Evolutionary conservation across 768 basidiomycete genomes (phyloP).

Genomic region (Fibroporia radiculosa): DNA sequence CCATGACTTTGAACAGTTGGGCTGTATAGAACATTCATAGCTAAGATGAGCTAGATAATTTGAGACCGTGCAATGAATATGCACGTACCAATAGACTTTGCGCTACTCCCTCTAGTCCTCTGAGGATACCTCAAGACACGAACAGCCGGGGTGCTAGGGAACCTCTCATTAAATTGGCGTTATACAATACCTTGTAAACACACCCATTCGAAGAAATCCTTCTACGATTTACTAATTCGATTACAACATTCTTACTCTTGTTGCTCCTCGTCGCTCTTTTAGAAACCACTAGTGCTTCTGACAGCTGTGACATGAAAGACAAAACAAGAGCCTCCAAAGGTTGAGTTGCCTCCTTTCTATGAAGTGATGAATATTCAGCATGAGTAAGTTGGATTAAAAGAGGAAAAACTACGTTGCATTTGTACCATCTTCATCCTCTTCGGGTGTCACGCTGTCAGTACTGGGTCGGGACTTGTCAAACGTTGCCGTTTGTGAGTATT

Average conservation of each 20-base stretch:
- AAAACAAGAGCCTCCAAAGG: constrained; percentile 14
- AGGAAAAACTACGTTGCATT: too few species aligned
- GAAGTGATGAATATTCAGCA: too few species aligned
- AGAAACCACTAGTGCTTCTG: constrained; percentile 5
- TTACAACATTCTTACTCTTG: constrained; percentile 21
- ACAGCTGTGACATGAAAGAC: constrained; percentile 17
- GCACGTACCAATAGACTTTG: constrained; percentile 33
- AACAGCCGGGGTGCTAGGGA: constrained; percentile 13
- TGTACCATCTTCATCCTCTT: too few species aligned
- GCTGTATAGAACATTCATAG: constrained; percentile 33
- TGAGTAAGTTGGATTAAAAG: too few species aligned
- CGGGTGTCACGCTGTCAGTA: too few species aligned
- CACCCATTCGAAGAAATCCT: constrained; percentile 27
- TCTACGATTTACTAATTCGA: constrained; percentile 29
- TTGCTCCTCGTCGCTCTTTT: neutral
- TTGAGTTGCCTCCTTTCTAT: constrained; percentile 11
- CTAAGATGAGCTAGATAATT: neutral
- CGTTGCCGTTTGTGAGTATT: too few species aligned
- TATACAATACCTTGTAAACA: neutral
- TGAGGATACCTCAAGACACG: constrained; percentile 31
- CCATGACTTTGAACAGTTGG: constrained; percentile 57
- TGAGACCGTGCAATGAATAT: neutral
- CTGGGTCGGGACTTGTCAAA: too few species aligned
- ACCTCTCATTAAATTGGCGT: neutral
- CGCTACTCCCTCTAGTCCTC: constrained; percentile 28